phyloP scores from a whole-genome alignment of 768 basidiomycete genomes.

The Cubamyces lactineus region DNA sequence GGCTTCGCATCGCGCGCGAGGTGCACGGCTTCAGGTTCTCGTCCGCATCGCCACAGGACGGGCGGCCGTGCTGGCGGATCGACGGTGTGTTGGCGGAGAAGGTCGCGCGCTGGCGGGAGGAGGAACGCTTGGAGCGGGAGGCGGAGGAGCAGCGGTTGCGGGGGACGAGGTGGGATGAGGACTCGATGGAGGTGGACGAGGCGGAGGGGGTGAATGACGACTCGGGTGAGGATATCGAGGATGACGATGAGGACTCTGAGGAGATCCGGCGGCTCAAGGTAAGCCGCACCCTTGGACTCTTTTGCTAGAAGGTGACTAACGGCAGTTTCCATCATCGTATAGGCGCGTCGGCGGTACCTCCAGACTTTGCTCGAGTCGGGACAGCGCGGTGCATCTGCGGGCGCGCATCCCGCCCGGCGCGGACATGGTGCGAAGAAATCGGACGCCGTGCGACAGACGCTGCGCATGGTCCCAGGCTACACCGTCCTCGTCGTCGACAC shows the following conservation, averaged over 20 bases:
- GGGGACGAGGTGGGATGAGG: conserved; percentile 64
- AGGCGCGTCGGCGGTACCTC: conserved; percentile 79
- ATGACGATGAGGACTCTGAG: conserved; percentile 69
- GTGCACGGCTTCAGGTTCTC: conserved; percentile 79
- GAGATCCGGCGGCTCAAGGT: conserved; percentile 86
- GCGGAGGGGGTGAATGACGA: conserved; percentile 57
- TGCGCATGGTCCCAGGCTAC: conserved; percentile 79
- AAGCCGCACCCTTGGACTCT: conserved; percentile 24
- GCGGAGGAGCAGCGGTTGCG: conserved; percentile 69
- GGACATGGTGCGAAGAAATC: conserved; percentile 36
- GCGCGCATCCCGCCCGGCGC: conserved; percentile 34
- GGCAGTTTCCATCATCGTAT: conserved; percentile 18
- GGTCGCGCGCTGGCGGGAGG: conserved; percentile 67
- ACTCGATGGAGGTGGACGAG: conserved; percentile 72
- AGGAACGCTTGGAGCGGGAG: conserved; percentile 66
- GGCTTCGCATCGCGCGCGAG: conserved; percentile 62
- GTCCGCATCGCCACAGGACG: conserved; percentile 40
- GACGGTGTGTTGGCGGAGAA: conserved; percentile 70
- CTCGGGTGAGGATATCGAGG: conserved; percentile 46
- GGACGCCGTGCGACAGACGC: conserved; percentile 40
- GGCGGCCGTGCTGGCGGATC: conserved; percentile 63
- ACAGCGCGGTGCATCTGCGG: conserved; percentile 36
- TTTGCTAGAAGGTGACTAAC: conserved; percentile 24
- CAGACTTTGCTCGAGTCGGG: conserved; percentile 62
- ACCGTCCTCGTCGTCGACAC: conserved; percentile 93